These are phyloP conservation scores for Solanum hybrid DNA, from an alignment of 305 asterid species.

Conservation along the genomic window DNA sequence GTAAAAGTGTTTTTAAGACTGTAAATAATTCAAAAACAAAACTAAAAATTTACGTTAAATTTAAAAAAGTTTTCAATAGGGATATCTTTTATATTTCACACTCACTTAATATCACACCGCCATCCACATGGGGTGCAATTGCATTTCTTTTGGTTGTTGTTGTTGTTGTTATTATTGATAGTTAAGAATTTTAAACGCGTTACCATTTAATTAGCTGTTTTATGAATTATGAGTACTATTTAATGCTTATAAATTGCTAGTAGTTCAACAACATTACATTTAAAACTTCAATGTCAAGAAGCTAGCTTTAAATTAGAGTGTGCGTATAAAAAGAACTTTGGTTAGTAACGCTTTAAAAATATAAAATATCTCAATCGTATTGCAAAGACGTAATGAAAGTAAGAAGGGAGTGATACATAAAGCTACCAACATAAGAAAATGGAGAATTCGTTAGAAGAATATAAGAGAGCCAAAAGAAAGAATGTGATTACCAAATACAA, in stretches of 20 bases:
- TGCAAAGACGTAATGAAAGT: background rate
- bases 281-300: background rate
- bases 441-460: background rate
- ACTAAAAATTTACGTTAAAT: too few relatives aligned
- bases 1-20: fast-evolving
- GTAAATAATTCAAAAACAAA: too few relatives aligned
- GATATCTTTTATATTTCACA: background rate
- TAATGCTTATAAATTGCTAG: background rate
- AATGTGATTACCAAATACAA: background rate
- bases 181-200: background rate
- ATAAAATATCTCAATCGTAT: background rate
- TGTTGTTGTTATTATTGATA: background rate
- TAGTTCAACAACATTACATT: background rate
- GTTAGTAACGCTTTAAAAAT: background rate
- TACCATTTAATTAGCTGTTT: background rate
- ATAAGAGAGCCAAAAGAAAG: background rate
- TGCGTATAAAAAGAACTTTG: background rate
- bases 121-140: background rate
- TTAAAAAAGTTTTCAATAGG: too few relatives aligned
- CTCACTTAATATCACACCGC: background rate
- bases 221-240: background rate
- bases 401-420: background rate
- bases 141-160: background rate
- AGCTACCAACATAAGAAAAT: background rate
- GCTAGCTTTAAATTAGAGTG: background rate